phyloP scores from a whole-genome alignment of 2,329 filamentous ascomycete genomes.

The Venturia aucupariae region DNA sequence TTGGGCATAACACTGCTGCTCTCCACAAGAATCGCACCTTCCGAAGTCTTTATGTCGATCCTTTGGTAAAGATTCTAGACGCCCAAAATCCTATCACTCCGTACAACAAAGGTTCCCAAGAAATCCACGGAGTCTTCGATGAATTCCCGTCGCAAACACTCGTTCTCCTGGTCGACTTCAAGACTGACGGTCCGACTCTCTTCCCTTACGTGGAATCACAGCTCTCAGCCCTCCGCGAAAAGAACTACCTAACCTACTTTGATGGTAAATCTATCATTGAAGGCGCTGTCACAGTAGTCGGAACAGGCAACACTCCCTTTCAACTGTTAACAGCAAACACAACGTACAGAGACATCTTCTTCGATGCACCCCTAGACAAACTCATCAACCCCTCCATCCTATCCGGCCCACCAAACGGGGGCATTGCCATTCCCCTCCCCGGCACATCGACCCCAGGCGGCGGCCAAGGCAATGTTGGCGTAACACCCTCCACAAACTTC shows the following conservation, averaged over 20 bases:
- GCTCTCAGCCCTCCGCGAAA: constrained; percentile 38
- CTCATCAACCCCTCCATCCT: constrained; percentile 25
- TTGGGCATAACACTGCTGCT: constrained; percentile 43
- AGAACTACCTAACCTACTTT: constrained; percentile 42
- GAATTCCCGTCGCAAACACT: constrained; percentile 39
- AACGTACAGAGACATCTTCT: constrained; percentile 46
- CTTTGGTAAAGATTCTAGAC: constrained; percentile 40
- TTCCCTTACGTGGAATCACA: constrained; percentile 32
- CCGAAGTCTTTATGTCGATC: constrained; percentile 43
- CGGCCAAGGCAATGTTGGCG: constrained; percentile 39
- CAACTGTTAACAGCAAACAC: constrained; percentile 37
- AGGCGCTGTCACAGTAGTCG: constrained; percentile 44
- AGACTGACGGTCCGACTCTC: constrained; percentile 29
- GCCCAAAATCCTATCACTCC: constrained; percentile 37
- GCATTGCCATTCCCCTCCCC: background rate
- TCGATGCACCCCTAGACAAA: constrained; percentile 39
- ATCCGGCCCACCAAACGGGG: constrained; percentile 5
- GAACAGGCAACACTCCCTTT: constrained; percentile 44
- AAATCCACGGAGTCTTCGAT: constrained; percentile 42
- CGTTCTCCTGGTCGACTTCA: constrained; percentile 45
- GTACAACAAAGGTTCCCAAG: constrained; percentile 22
- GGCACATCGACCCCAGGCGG: background rate
- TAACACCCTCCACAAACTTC: constrained; percentile 34
- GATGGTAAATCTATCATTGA: constrained; percentile 33
- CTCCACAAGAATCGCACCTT: constrained; percentile 41